Evolutionary conservation across 176 grass and related monocot genomes (phyloP), one percentile per base, ranked within the genome.

Genomic region (Luzula sylvatica): DNA sequence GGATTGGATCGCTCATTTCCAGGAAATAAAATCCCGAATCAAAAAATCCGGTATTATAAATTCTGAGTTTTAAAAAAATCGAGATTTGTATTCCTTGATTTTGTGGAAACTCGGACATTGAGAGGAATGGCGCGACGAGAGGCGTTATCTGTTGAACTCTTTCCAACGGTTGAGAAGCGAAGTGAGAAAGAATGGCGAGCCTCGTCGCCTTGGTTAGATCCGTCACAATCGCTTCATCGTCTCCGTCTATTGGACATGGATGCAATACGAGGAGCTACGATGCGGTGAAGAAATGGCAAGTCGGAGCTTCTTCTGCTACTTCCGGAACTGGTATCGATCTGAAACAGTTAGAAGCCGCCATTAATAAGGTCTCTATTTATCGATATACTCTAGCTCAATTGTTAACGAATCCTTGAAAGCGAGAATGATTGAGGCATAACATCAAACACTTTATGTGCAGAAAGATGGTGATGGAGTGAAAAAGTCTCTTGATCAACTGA

Each of bases 381-480:
- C 30, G 38, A 18, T n/a, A 9, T 39, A 42, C 55, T 15, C 26
- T 19, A n/a, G n/a, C n/a, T 14, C 11, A 14, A 22, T 44, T 45
- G 25, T 45, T 20, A 18, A 29, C 9, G 42, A 13, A 12, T 35
- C 30, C 5, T 35, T 35, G 30, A 35, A 35, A 35, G 30, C 9
- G 30, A 35, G 30, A 35, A 35, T 35, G 30, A 35, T 48, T n/a
- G 27, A 26, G 11, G n/a, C 38, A 53, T 38, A 8, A 25, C 18
- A 64, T 52, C 2, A 41, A 23, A 26, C 22, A 53, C 25, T 24
- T 55, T 3, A 43, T 29, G 5, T 15, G 52, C 77, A 95, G 90
- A 95, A 82, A 56, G 75, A 84, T 62, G 66, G 77, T 38, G 65
- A 53, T 3, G 80, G 69, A 40, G 90, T 81, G 3, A 88, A 79